Conservation (phyloP, 1,284 basidiomycete species). For the Gomphus bonarii region DNA sequence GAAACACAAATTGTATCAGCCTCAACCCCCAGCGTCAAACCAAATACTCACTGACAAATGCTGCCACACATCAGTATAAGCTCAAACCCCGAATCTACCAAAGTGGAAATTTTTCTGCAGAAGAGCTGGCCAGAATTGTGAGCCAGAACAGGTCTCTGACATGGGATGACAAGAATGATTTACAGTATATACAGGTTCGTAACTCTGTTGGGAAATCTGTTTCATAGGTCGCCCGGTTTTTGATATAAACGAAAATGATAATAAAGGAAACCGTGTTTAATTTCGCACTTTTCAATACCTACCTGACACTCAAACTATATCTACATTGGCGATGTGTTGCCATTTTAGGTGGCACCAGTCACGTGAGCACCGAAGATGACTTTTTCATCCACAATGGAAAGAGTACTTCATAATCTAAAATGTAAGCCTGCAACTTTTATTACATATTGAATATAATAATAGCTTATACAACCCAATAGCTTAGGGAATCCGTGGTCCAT, state of each 20-base stretch:
- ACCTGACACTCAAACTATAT: background rate
- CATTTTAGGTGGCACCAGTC: conserved; percentile 31
- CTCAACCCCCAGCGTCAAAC: too few species aligned
- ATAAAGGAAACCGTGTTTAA: conserved; percentile 6
- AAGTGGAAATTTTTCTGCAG: too few species aligned
- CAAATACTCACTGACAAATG: too few species aligned
- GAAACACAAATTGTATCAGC: too few species aligned
- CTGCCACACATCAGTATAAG: too few species aligned
- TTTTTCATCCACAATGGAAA: conserved; percentile 8
- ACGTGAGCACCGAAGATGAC: too few species aligned
- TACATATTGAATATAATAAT: background rate
- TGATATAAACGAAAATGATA: background rate
- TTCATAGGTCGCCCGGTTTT: background rate
- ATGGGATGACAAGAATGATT: conserved; percentile 29
- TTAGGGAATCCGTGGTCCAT: conserved; percentile 11
- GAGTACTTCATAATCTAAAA: conserved; percentile 27
- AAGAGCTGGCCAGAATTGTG: conserved; percentile 32
- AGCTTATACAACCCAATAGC: background rate
- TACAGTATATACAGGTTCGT: conserved; percentile 30
- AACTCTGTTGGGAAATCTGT: background rate
- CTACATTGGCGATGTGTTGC: conserved; percentile 36
- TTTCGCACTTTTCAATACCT: too few species aligned
- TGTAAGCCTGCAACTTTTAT: conserved; percentile 24
- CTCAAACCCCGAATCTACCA: too few species aligned
- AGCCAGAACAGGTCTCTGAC: conserved; percentile 36